Percentiles rank a stretch among this genome's conserved stretches.
Evolutionary conservation across 805 yeast species (phyloP).

Genomic region (Metschnikowia colocasiae): DNA sequence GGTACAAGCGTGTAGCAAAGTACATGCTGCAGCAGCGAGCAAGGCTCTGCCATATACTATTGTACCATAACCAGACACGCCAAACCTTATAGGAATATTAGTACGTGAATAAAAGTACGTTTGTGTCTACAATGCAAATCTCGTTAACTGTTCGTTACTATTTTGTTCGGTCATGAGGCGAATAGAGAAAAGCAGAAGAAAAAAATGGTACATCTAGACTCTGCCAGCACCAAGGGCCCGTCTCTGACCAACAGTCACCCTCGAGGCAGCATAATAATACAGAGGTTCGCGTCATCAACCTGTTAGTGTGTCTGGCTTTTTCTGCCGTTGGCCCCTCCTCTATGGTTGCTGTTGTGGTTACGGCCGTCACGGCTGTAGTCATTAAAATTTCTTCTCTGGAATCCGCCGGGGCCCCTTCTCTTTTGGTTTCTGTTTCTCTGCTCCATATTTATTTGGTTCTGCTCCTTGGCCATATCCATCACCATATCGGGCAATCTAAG

Average conservation of each 20-base stretch:
- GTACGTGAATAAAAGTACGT: not conserved
- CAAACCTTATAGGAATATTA: no score
- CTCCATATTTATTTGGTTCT: conserved; percentile 49
- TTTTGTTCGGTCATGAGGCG: conserved; percentile 3
- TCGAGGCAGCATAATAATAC: conserved; percentile 3
- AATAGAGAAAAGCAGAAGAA: conserved; percentile 2
- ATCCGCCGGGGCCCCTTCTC: conserved; percentile 37
- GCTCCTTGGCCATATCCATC: conserved; percentile 73
- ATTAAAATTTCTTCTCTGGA: conserved; percentile 23
- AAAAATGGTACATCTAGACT: conserved; percentile 4
- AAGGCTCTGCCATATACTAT: not conserved
- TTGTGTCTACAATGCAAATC: not conserved
- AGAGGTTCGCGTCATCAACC: conserved; percentile 1
- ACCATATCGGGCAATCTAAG: conserved; percentile 71
- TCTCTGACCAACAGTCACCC: not conserved
- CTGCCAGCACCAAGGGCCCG: not conserved
- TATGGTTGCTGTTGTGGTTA: conserved; percentile 11
- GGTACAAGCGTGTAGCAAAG: conserved; percentile 1
- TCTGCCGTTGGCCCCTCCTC: conserved; percentile 12
- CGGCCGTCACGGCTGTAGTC: conserved; percentile 20
- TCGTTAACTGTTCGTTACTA: conserved; percentile 5
- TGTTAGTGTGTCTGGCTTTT: conserved; percentile 11
- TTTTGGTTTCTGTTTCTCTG: conserved; percentile 45
- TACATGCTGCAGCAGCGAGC: conserved; percentile 4
- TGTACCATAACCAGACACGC: no score